Percentiles rank a stretch among this genome's conserved stretches.
phyloP scores from a whole-genome alignment of 78 protist species.

The Emiliania huxleyi region DNA sequence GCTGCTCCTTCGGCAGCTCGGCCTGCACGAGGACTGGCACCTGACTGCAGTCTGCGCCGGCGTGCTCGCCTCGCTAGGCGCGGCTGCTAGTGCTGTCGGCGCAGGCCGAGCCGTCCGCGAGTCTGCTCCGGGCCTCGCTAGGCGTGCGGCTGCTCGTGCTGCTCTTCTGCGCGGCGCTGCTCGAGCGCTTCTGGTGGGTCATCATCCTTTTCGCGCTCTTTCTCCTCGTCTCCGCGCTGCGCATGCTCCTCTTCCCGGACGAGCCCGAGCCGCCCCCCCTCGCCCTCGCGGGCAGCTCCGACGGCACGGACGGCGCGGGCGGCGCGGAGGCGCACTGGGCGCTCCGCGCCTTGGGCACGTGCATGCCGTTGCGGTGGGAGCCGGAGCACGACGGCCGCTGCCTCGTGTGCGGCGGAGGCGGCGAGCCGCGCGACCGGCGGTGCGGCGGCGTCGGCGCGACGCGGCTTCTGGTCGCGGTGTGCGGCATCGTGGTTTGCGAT shows the following conservation, averaged over 20 bases:
- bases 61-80: too few species aligned
- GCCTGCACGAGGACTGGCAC: too few species aligned
- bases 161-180: neutral
- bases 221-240: neutral
- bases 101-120: too few species aligned
- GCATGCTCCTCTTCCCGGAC: neutral
- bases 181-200: neutral
- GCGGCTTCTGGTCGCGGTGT: neutral
- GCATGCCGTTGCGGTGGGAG: neutral
- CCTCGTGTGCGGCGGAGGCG: neutral
- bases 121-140: neutral
- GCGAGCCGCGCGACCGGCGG: neutral
- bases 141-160: neutral
- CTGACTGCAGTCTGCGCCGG: too few species aligned
- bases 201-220: neutral
- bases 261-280: neutral
- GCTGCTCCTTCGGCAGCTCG: too few species aligned
- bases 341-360: neutral
- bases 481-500: neutral
- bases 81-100: too few species aligned
- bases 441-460: neutral
- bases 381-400: neutral
- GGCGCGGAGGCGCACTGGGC: neutral
- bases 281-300: too few species aligned
- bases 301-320: too few species aligned